Evolutionary conservation across 148 eudicot species (phyloP).

Genomic region (Diospyros lotus): DNA sequence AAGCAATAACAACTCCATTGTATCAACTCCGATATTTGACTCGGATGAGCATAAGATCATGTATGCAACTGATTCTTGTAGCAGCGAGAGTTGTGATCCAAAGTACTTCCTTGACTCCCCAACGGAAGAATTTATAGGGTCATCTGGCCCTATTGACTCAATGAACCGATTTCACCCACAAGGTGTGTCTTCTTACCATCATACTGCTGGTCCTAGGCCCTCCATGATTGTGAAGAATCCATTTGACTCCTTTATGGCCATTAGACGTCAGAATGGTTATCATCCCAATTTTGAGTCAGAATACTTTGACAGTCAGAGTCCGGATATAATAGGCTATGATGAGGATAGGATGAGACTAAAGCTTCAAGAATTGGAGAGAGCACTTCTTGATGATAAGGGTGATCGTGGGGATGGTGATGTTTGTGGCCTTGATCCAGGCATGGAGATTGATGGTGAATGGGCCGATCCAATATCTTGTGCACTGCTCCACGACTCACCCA

Average conservation of each 20-base stretch:
- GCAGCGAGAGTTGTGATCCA: slow-evolving; percentile 45
- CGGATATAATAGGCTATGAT: slow-evolving; percentile 47
- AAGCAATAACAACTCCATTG: slow-evolving; percentile 12
- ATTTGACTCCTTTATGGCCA: slow-evolving; percentile 6
- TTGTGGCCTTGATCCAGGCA: slow-evolving; percentile 36
- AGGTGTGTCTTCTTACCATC: slow-evolving; percentile 9
- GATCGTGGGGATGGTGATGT: slow-evolving; percentile 23
- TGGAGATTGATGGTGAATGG: slow-evolving; percentile 74
- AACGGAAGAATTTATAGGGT: slow-evolving; percentile 52
- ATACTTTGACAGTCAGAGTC: slow-evolving; percentile 34
- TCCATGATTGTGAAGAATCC: slow-evolving; percentile 13
- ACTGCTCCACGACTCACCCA: slow-evolving; percentile 57
- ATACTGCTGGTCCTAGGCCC: slow-evolving; percentile 3
- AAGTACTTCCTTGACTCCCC: slow-evolving; percentile 65
- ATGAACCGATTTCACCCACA: slow-evolving; percentile 12
- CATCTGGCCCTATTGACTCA: slow-evolving; percentile 20
- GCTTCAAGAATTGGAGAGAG: slow-evolving; percentile 89
- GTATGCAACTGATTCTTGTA: slow-evolving; percentile 43
- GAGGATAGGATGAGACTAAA: slow-evolving; percentile 59
- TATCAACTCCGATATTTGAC: slow-evolving; percentile 33
- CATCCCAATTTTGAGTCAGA: slow-evolving; percentile 31
- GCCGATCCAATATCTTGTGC: slow-evolving; percentile 21
- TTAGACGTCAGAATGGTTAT: neutral
- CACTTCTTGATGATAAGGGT: slow-evolving; percentile 54
- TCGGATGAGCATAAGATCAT: slow-evolving; percentile 37